Evolutionary conservation across 2,329 filamentous ascomycete species (phyloP).

Genomic region (Bipolaris oryzae): DNA sequence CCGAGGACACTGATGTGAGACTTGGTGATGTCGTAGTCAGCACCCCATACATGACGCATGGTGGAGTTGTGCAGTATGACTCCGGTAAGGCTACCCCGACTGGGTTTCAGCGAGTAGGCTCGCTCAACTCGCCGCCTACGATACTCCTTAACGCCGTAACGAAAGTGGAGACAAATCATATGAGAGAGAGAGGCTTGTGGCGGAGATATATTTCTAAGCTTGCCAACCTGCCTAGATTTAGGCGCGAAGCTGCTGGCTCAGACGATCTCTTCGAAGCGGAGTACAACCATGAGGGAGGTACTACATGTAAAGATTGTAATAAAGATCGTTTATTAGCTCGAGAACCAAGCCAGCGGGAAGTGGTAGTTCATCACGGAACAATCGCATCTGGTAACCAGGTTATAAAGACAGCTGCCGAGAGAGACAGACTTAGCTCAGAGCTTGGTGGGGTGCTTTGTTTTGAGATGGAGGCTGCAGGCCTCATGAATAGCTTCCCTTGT

Average conservation of each 20-base stretch:
- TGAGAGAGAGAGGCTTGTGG: background rate
- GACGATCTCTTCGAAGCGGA: conserved; percentile 21
- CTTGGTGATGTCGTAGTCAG: conserved; percentile 17
- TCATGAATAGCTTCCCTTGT: conserved; percentile 5
- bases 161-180: conserved; percentile 7
- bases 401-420: conserved; percentile 47
- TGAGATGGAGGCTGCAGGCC: background rate
- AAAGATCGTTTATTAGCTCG: background rate
- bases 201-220: background rate
- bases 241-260: conserved; percentile 6
- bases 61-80: conserved; percentile 7
- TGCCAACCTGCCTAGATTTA: background rate
- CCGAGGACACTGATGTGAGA: conserved; percentile 9
- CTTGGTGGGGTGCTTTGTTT: background rate
- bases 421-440: conserved; percentile 43
- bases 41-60: background rate
- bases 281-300: conserved; percentile 19
- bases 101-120: conserved; percentile 9
- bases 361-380: conserved; percentile 46
- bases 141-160: conserved; percentile 17
- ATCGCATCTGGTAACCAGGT: conserved; percentile 52
- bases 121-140: conserved; percentile 15
- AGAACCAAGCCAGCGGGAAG: conserved; percentile 4
- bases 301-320: conserved; percentile 14
- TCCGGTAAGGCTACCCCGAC: conserved; percentile 6